phyloP scores from a whole-genome alignment of 129 eudicot genomes.

The Pittosporum tobira region DNA sequence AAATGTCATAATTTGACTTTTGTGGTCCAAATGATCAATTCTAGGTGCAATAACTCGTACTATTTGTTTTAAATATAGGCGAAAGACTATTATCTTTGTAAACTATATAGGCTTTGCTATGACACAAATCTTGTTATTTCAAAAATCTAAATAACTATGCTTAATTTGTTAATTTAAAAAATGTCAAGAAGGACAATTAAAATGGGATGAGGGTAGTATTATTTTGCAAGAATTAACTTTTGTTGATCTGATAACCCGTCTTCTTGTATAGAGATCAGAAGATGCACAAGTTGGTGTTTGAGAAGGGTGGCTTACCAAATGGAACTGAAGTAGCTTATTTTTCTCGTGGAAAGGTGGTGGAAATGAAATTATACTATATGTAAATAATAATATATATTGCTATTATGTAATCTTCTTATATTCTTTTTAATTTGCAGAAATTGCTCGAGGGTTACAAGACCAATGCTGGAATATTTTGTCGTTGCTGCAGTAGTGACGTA shows the following conservation, averaged over 20 bases:
- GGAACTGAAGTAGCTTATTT: constrained; percentile 83
- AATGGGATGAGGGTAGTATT: too few species aligned
- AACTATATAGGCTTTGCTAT: too few species aligned
- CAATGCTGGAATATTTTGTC: constrained; percentile 71
- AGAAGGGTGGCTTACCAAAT: constrained; percentile 79
- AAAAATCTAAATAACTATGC: too few species aligned
- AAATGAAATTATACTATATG: neutral
- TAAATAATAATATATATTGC: too few species aligned
- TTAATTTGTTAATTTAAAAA: too few species aligned
- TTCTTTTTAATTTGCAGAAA: constrained; percentile 42
- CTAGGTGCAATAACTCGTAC: too few species aligned
- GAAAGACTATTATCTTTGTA: too few species aligned
- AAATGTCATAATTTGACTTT: too few species aligned
- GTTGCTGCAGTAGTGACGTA: constrained; percentile 70
- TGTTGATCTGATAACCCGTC: constrained; percentile 16
- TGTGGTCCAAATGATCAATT: too few species aligned
- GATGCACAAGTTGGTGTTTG: constrained; percentile 76
- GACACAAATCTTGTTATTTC: too few species aligned
- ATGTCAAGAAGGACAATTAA: too few species aligned
- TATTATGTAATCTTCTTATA: constrained; percentile 7
- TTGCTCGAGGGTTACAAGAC: constrained; percentile 70
- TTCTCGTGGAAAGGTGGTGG: constrained; percentile 69
- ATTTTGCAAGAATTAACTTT: constrained; percentile 11
- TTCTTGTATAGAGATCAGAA: constrained; percentile 54
- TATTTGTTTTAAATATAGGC: too few species aligned